Base-by-base conservation (phyloP, 2,329 filamentous ascomycete species). In the Claviceps cyperi region DNA sequence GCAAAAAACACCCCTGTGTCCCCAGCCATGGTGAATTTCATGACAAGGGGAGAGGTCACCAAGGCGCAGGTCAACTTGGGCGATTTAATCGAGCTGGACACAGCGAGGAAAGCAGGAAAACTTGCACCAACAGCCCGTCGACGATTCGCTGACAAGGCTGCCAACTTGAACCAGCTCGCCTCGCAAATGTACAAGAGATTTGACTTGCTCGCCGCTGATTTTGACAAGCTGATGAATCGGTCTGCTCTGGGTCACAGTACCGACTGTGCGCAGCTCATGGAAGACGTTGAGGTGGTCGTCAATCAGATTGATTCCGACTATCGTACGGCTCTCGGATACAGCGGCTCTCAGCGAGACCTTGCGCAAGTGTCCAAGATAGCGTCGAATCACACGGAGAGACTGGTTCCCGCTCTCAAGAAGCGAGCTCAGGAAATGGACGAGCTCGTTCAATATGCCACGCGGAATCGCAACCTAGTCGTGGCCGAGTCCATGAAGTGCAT, bases 291-390 rank as follows among this genome's bases (percentile, higher is more conserved):
- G 61, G 84, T 86, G 0, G 75, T 97, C 50, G 82, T 83, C 48
- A 88, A 81, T 59, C 96, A 96, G 66, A 85, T 98, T 47, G 81
- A 83, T 46, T 86, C 83, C 5, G 92, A 97, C 65, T 86, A 88
- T 60, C 83, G 89, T 57, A 83, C 86, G 56, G 80, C 88, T 11
- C 70, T 88, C 43, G 75, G 77, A 5, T 82, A 89, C 54, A 71
- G 79, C 1, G 78, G 79, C 55, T 81, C 81, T 40, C 70, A 81
- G 57, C 70, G 72, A 38, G 79, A 80, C 55, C 60, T 81, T 15
- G 69, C 74, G 1, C 78, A 81, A 58, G 78, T 75, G 7, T 83
- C 80, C 19, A 82, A 80, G 59, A 78, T 76, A 38, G 80, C 80
- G 6, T 75, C 74, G 5, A 75, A 76, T 19, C 80, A 83, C 56